These are phyloP conservation scores for Ceratocystis variospora DNA, from an alignment of 2,329 filamentous ascomycete genomes.

Conservation along the genomic window DNA sequence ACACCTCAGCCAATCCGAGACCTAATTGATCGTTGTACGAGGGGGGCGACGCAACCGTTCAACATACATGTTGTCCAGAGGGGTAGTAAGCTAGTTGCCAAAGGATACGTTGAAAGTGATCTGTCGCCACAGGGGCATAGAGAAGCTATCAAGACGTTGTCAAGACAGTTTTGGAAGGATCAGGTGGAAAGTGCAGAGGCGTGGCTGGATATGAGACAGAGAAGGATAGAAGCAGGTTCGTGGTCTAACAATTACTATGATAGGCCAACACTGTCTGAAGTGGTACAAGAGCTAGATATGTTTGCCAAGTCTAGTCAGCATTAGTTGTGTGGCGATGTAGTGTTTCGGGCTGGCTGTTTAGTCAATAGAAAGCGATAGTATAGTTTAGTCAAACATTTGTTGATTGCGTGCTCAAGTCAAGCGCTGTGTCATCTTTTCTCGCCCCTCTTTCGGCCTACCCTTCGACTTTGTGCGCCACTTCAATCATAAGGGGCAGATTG, in stretches of 20 bases:
- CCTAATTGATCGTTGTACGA: constrained; percentile 40
- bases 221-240: constrained; percentile 27
- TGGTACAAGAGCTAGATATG: constrained; percentile 26
- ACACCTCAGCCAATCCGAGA: constrained; percentile 34
- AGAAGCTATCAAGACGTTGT: constrained; percentile 23
- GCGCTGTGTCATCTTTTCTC: constrained; percentile 3
- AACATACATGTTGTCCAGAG: constrained; percentile 33
- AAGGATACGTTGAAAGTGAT: not conserved
- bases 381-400: not conserved
- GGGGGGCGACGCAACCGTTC: constrained; percentile 36
- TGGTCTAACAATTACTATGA: constrained; percentile 40
- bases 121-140: constrained; percentile 24
- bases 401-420: not conserved
- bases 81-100: constrained; percentile 34
- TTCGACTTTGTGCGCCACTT: constrained; percentile 16
- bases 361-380: too few relatives aligned
- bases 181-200: constrained; percentile 36
- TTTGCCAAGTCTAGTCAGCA: constrained; percentile 18
- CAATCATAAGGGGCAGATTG: constrained; percentile 24
- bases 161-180: constrained; percentile 35
- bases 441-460: constrained; percentile 21
- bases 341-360: too few relatives aligned
- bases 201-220: constrained; percentile 32
- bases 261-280: constrained; percentile 35
- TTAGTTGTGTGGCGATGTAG: not conserved